Evolutionary conservation across 2,329 filamentous ascomycete genomes (phyloP).

Genomic region (Raffaelea albimanens): DNA sequence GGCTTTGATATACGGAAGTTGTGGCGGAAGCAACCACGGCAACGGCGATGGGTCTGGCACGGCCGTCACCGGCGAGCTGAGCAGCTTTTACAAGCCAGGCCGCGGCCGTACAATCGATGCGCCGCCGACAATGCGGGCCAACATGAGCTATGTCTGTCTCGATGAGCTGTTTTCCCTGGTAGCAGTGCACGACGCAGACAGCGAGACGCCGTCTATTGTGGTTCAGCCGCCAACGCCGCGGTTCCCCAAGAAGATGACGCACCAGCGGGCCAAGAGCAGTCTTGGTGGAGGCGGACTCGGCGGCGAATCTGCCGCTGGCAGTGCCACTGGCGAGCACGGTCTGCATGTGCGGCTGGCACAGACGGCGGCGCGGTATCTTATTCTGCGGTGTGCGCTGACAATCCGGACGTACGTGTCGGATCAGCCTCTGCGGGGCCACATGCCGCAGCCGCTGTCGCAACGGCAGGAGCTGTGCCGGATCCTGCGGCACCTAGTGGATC

Average conservation of each 20-base stretch:
- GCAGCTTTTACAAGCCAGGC: conserved; percentile 53
- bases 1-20: conserved; percentile 43
- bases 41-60: neutral
- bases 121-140: conserved; percentile 51
- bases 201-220: conserved; percentile 24
- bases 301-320: conserved; percentile 4
- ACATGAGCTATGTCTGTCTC: conserved; percentile 72
- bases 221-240: conserved; percentile 36
- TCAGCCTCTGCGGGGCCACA: conserved; percentile 77
- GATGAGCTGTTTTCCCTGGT: conserved; percentile 69
- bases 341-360: conserved; percentile 56
- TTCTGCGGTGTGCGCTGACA: conserved; percentile 70
- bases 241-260: conserved; percentile 17
- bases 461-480: conserved; percentile 69
- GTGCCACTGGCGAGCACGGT: conserved; percentile 17
- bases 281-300: neutral
- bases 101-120: conserved; percentile 65
- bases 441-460: conserved; percentile 79
- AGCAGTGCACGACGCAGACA: conserved; percentile 25
- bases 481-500: conserved; percentile 52
- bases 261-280: neutral
- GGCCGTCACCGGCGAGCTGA: conserved; percentile 26
- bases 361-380: conserved; percentile 69
- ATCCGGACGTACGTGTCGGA: conserved; percentile 84
- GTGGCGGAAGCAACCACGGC: conserved; percentile 24